Conservation (phyloP, 129 eudicot genomes). For the sunflower (Helianthus annuus) region HanXRQr2.0-SUNRISE NC_035436.2:94858219-94858718, state of each 20-base stretch:
- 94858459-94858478: constrained; percentile 79
- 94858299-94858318: constrained; percentile 85
- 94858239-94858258: constrained; percentile 79
- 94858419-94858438: constrained; percentile 82
- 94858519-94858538: constrained; percentile 43
- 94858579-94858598: constrained; percentile 17
- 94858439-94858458: constrained; percentile 72
- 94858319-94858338: constrained; percentile 77
- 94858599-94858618: constrained; percentile 51
- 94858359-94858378: constrained; percentile 75
- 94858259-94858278: constrained; percentile 58
- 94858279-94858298: constrained; percentile 51
- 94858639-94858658: constrained; percentile 48
- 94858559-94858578: constrained; percentile 27
- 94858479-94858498: constrained; percentile 75
- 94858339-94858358: constrained; percentile 69
- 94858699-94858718: constrained; percentile 41
- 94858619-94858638: constrained; percentile 50
- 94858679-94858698: constrained; percentile 44
- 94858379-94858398: constrained; percentile 74
- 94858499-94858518: constrained; percentile 51
- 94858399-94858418: constrained; percentile 79
- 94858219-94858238: constrained; percentile 72
- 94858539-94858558: constrained; percentile 31
- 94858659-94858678: constrained; percentile 42